These are phyloP conservation scores for Hymenoscyphus fraxineus DNA, from an alignment of 2,329 filamentous ascomycete species.

Conservation along the genomic window DNA sequence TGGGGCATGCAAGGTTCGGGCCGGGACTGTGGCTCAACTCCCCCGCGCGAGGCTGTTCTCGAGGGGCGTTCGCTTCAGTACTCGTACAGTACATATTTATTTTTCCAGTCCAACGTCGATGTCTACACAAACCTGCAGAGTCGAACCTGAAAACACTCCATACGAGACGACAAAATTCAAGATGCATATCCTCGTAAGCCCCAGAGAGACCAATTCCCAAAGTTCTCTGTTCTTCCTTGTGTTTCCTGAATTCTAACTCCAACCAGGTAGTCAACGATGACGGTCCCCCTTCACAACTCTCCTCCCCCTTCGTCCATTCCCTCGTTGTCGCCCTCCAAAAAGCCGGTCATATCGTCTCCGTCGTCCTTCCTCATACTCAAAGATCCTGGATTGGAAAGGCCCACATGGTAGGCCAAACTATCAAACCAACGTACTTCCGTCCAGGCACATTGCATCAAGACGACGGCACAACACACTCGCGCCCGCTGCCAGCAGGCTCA, in stretches of 20 bases:
- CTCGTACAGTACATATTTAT: background rate
- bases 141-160: background rate
- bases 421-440: constrained; percentile 81
- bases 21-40: background rate
- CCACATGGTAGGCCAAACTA: constrained; percentile 85
- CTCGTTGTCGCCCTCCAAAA: constrained; percentile 66
- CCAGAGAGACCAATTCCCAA: constrained; percentile 6
- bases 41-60: background rate
- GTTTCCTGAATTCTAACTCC: background rate
- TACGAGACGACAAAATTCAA: background rate
- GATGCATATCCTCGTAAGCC: constrained; percentile 51
- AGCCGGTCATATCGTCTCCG: constrained; percentile 82
- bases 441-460: constrained; percentile 57
- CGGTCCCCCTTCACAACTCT: constrained; percentile 72
- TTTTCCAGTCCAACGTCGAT: constrained; percentile 11
- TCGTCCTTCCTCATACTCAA: constrained; percentile 86
- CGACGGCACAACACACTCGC: constrained; percentile 63
- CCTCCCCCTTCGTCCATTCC: constrained; percentile 76
- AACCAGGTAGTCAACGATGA: constrained; percentile 67
- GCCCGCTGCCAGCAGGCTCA: constrained; percentile 47
- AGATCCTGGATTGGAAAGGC: constrained; percentile 98
- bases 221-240: background rate
- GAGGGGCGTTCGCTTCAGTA: background rate
- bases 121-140: background rate
- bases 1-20: background rate